These are phyloP conservation scores for Cladobotryum mycophilum DNA, from an alignment of 2,329 filamentous ascomycete species.

Conservation along the genomic window DNA sequence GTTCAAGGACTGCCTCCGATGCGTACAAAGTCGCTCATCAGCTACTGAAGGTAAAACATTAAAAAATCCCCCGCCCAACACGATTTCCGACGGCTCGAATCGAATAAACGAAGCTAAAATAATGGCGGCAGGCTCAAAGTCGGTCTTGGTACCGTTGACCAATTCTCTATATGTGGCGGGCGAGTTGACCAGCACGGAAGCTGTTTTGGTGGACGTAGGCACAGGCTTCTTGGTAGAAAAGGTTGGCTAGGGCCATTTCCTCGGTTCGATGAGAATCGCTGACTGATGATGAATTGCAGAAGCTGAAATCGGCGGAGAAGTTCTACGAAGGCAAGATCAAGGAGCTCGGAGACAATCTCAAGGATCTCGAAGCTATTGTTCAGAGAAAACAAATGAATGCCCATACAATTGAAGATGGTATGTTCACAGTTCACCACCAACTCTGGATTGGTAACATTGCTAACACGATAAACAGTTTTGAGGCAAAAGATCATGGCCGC, in stretches of 20 bases:
- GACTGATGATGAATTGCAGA: constrained; percentile 29
- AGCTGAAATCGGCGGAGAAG: constrained; percentile 45
- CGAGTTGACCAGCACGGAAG: constrained; percentile 63
- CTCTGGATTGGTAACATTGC: not conserved
- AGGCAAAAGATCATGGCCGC: constrained; percentile 37
- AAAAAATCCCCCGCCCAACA: not conserved
- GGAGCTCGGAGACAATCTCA: constrained; percentile 46
- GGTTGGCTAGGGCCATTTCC: constrained; percentile 34
- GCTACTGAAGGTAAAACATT: constrained; percentile 27
- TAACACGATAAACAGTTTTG: constrained; percentile 25
- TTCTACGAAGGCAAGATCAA: constrained; percentile 54
- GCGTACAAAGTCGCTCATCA: constrained; percentile 50
- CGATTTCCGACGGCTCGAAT: not conserved
- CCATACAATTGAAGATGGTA: constrained; percentile 82
- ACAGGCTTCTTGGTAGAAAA: constrained; percentile 96
- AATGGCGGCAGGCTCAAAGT: constrained; percentile 32
- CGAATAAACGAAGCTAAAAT: not conserved
- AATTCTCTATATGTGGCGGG: constrained; percentile 93
- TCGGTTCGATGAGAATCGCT: not conserved
- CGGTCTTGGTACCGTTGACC: constrained; percentile 85
- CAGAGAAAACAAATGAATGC: constrained; percentile 76
- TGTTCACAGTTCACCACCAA: constrained; percentile 8
- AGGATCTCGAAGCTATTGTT: constrained; percentile 52
- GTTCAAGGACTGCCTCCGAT: constrained; percentile 82
- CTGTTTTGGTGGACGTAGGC: constrained; percentile 84